Evolutionary conservation across 2,329 filamentous ascomycete species (phyloP), one percentile per base, ranked within the genome.

Genomic region (Calonectria pteridis): DNA sequence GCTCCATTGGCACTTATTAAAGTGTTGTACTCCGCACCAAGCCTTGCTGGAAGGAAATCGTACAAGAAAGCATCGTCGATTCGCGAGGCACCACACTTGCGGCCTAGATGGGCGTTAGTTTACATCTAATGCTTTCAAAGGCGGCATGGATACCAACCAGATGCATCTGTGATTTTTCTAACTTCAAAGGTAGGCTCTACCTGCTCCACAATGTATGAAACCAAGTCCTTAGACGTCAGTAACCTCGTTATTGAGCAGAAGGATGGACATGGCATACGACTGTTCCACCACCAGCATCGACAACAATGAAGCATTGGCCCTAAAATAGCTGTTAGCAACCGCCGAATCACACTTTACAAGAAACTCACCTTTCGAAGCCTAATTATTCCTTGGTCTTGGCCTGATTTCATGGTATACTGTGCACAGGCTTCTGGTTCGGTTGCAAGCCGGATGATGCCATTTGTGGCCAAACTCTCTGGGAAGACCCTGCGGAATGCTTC

Each of bases 241-340:
- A 62, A 18, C 6, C 14, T 23, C 2, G 14, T 23, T 28, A 18
- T 35, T 16, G 31, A n/a, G 4, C n/a, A 16, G 35, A 23, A 16
- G 7, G 23, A 11, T 33, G 16, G 16, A 49, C 66, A 59, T 46
- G 14, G 58, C 74, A 49, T 53, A 76, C 74, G 4, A 76, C 74
- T 70, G 74, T 76, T 18, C 74, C 74, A 20, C 74, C 74, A 4
- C 74, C 74, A 16, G 74, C 74, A 37, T 76, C 74, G 18, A 76
- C 72, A 14, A 76, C 72, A 1, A 76, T 71, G 55, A 76, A 76
- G 28, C 68, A 69, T 55, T 76, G 59, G 20, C 69, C 66, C 74
- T 76, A 33, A 29, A 33, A 33, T 1, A 40, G 14, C 2, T 2
- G 20, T 43, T n/a, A n/a, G n/a, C n/a, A n/a, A n/a, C n/a, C n/a